Evolutionary conservation across 495 filamentous ascomycete genomes (phyloP).

Genomic region (Neurospora intermedia): DNA sequence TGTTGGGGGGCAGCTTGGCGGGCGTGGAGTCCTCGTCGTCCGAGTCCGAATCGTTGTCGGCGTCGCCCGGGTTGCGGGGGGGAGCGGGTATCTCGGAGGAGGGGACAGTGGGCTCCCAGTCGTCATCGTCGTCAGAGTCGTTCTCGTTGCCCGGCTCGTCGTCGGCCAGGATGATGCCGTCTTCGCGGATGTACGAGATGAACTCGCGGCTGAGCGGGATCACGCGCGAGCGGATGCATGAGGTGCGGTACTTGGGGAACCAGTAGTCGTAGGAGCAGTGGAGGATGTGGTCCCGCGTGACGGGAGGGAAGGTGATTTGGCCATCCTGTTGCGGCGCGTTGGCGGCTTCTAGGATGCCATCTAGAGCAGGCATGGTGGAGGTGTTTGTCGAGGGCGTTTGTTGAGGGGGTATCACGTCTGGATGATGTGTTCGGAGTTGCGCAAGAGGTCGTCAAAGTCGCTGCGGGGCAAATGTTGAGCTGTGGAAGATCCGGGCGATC

Average conservation of each 20-base stretch:
- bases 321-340: neutral
- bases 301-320: conserved; percentile 66
- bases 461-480: neutral
- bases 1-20: conserved; percentile 28
- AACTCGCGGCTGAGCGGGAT: conserved; percentile 69
- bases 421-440: neutral
- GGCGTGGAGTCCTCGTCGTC: conserved; percentile 20
- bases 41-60: conserved; percentile 29
- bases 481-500: neutral
- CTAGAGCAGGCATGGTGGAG: conserved; percentile 18
- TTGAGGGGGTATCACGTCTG: neutral
- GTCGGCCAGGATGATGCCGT: conserved; percentile 80
- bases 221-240: conserved; percentile 73
- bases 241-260: conserved; percentile 75
- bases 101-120: conserved; percentile 30
- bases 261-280: conserved; percentile 91
- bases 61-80: conserved; percentile 15
- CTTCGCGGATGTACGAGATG: conserved; percentile 76
- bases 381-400: neutral
- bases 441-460: neutral
- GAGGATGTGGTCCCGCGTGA: conserved; percentile 75
- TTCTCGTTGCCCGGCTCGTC: conserved; percentile 33
- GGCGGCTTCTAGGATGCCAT: conserved; percentile 7
- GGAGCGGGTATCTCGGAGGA: conserved; percentile 20
- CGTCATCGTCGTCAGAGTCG: conserved; percentile 38